Evolutionary conservation across 768 basidiomycete species (phyloP).

Genomic region (Tricholoma furcatifolium): DNA sequence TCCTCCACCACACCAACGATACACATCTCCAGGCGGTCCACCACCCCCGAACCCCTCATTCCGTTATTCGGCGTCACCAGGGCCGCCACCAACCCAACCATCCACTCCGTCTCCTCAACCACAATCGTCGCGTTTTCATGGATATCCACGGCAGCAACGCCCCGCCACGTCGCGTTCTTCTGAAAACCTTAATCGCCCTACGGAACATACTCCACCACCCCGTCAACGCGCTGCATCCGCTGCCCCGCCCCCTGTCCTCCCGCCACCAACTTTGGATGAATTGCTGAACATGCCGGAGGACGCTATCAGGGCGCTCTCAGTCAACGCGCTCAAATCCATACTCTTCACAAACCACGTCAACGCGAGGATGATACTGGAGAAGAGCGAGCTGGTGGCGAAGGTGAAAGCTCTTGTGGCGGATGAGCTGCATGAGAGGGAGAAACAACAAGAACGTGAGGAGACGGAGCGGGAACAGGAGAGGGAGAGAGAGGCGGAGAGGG

Average conservation of each 20-base stretch:
- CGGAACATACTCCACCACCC: constrained; percentile 27
- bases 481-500: constrained; percentile 19
- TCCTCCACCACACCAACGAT: constrained; percentile 25
- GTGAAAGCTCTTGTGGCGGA: constrained; percentile 64
- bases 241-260: constrained; percentile 28
- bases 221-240: constrained; percentile 45
- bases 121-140: constrained; percentile 20
- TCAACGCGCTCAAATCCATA: constrained; percentile 74
- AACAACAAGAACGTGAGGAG: constrained; percentile 45
- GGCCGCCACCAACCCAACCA: constrained; percentile 10
- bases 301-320: constrained; percentile 58
- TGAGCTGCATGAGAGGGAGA: constrained; percentile 54
- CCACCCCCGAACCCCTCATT: constrained; percentile 21
- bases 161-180: constrained; percentile 21
- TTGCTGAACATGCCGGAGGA: constrained; percentile 62
- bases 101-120: constrained; percentile 23
- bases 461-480: constrained; percentile 40
- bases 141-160: constrained; percentile 24
- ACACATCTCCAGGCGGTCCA: constrained; percentile 20
- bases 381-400: constrained; percentile 76
- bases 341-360: constrained; percentile 82
- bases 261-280: constrained; percentile 64
- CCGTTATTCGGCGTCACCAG: not conserved
- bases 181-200: constrained; percentile 17
- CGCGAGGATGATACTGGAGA: constrained; percentile 80